Conservation (phyloP, 2,329 filamentous ascomycete genomes). For the Akanthomyces dipterigenus region DNA sequence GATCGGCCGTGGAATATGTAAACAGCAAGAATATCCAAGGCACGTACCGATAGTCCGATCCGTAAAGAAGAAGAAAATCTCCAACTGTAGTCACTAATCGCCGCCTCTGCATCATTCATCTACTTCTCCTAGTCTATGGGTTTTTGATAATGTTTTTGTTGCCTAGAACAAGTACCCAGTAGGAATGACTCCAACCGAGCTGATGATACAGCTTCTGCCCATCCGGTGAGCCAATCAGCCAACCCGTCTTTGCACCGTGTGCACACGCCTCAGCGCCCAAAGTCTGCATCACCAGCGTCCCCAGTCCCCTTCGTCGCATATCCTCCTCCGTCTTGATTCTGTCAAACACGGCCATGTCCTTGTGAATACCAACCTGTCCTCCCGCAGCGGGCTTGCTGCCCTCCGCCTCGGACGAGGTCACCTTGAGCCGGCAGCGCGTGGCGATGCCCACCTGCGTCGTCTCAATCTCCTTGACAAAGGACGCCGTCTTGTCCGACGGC, state of each 20-base stretch:
- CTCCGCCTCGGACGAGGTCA: not conserved
- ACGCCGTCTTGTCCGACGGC: not conserved
- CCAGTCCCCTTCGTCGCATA: conserved; percentile 1
- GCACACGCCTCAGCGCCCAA: not conserved
- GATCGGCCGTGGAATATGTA: conserved; percentile 2
- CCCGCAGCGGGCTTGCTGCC: not conserved
- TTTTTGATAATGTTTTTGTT: not conserved
- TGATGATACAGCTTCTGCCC: conserved; percentile 1
- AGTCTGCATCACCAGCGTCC: conserved; percentile 1
- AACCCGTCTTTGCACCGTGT: not conserved
- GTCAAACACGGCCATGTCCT: conserved; percentile 9
- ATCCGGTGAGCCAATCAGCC: conserved; percentile 4
- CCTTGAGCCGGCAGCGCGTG: not conserved
- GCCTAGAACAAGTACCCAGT: not conserved
- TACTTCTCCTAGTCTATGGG: not conserved
- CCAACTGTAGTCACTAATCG: not conserved
- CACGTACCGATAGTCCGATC: not conserved
- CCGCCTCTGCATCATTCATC: not conserved
- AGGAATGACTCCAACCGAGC: conserved; percentile 16
- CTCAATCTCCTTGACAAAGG: not conserved
- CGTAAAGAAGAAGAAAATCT: not conserved
- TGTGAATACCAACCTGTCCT: not conserved
- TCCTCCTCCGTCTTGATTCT: conserved; percentile 8
- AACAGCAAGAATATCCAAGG: not conserved
- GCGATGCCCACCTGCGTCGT: not conserved